A percentile compares a stretch with the other conserved stretches of the same genome.
Conservation (phyloP, 208 protist genomes). For the Trichomonas vaginalis region DNA sequence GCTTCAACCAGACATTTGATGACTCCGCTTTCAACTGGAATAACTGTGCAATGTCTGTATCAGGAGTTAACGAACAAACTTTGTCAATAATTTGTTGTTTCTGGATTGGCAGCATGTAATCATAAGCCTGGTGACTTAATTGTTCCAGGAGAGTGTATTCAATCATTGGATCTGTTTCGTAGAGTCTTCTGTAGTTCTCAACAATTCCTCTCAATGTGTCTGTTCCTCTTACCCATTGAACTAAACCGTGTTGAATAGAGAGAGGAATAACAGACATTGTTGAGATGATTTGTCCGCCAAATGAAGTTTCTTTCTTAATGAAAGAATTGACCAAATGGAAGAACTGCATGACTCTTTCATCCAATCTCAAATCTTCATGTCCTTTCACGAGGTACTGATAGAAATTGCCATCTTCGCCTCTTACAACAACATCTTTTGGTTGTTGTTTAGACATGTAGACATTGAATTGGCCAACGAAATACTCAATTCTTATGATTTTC, state of each 20-base stretch:
- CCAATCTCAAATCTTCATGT: neutral
- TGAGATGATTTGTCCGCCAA: neutral
- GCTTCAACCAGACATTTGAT: neutral
- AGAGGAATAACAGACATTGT: neutral
- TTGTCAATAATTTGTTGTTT: neutral
- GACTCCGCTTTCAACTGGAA: neutral
- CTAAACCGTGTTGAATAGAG: neutral
- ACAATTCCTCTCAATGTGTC: neutral
- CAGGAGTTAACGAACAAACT: neutral
- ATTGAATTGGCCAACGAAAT: neutral
- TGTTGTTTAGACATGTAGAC: constrained; percentile 7
- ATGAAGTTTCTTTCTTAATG: neutral
- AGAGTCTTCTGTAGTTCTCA: neutral
- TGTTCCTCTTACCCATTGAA: neutral
- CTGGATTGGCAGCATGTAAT: neutral
- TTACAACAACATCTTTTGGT: neutral
- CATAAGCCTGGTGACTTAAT: neutral
- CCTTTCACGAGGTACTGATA: constrained; percentile 13
- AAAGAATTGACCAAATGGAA: neutral
- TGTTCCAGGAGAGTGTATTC: neutral
- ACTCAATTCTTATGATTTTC: neutral
- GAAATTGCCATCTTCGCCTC: constrained; percentile 9
- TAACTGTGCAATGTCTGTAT: neutral
- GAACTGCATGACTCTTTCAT: constrained; percentile 21
- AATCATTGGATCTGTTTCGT: neutral